Conservation (phyloP, 176 grass and related monocot species). For the Ampelocalamus luodianensis region DNA sequence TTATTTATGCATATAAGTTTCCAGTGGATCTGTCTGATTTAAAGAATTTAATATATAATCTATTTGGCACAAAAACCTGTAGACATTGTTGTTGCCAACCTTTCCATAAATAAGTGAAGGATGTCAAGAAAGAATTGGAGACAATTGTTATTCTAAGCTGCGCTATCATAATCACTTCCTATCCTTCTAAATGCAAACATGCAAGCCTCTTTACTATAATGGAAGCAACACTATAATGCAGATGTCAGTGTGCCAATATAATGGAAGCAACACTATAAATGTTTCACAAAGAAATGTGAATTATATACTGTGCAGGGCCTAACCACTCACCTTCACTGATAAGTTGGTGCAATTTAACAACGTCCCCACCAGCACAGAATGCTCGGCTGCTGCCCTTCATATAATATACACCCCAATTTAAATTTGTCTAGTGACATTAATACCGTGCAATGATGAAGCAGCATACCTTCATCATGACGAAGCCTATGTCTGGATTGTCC, state of each 20-base stretch:
- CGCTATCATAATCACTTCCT: neutral
- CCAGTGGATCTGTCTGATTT: neutral
- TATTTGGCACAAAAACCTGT: neutral
- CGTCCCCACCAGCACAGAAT: slow-evolving; percentile 83
- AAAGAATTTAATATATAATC: slow-evolving; percentile 15
- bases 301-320: neutral
- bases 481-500: slow-evolving; percentile 87
- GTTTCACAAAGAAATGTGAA: neutral
- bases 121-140: neutral
- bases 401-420: slow-evolving; percentile 54
- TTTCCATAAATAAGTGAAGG: slow-evolving; percentile 22
- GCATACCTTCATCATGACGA: slow-evolving; percentile 96
- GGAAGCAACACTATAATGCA: neutral
- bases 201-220: neutral
- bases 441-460: slow-evolving; percentile 36
- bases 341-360: slow-evolving; percentile 52
- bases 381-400: slow-evolving; percentile 76
- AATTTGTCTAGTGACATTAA: slow-evolving; percentile 14
- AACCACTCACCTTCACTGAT: slow-evolving; percentile 60
- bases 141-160: neutral
- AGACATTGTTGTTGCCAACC: neutral
- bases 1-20: slow-evolving; percentile 6
- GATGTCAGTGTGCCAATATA: neutral
- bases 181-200: slow-evolving; percentile 25
- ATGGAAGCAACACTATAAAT: neutral